A percentile compares a stretch with the other conserved stretches of the same genome.
These are phyloP conservation scores for Chytriomyces sp. DNA, from an alignment of 192 early-diverging fungal genomes.

Conservation along the genomic window DNA sequence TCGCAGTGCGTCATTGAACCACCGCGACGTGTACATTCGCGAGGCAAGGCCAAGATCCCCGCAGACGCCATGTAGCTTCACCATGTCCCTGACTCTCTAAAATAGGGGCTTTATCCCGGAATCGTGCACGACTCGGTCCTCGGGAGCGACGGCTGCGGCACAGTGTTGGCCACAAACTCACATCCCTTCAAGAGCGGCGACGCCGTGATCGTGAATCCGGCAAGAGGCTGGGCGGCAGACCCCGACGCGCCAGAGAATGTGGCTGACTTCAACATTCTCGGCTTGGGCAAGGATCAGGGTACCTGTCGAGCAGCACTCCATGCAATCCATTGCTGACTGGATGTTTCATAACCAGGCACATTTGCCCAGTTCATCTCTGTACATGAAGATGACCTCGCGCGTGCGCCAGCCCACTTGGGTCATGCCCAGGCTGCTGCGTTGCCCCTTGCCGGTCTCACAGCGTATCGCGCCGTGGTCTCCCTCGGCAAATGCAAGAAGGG, in stretches of 20 bases:
- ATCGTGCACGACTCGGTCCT: constrained; percentile 55
- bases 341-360: constrained; percentile 45
- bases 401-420: constrained; percentile 61
- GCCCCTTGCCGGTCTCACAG: constrained; percentile 64
- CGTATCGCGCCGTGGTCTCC: constrained; percentile 62
- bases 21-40: constrained; percentile 53
- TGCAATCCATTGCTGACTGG: not conserved
- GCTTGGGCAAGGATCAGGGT: constrained; percentile 32
- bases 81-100: too few species aligned
- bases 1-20: constrained; percentile 46
- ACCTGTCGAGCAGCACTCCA: too few species aligned
- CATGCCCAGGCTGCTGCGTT: constrained; percentile 66
- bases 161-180: constrained; percentile 39
- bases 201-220: constrained; percentile 55
- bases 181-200: constrained; percentile 37
- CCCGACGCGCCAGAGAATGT: constrained; percentile 58
- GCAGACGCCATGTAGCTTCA: too few species aligned
- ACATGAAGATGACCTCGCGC: constrained; percentile 45
- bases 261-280: constrained; percentile 40
- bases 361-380: constrained; percentile 60
- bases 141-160: constrained; percentile 63
- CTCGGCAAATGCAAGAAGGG: constrained; percentile 56
- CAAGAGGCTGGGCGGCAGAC: constrained; percentile 57
- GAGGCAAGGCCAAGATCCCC: not conserved
- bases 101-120: constrained; percentile 59